Conservation (phyloP, 1,284 basidiomycete genomes). For the Cryptococcus amylolentus region DNA sequence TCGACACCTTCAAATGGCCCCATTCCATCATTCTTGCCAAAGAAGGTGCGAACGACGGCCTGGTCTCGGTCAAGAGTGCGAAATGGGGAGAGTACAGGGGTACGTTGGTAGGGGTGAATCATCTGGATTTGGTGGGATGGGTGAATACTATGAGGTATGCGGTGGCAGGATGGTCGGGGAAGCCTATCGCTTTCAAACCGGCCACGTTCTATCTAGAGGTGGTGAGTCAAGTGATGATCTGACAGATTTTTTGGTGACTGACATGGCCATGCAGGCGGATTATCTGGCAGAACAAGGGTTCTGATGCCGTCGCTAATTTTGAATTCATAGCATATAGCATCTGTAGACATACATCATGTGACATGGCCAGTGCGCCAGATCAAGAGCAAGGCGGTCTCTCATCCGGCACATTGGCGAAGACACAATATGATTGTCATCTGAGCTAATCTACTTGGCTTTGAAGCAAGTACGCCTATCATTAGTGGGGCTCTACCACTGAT, state of each 20-base stretch:
- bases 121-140: constrained; percentile 73
- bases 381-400: no score
- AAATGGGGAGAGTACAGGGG: constrained; percentile 74
- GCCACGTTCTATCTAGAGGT: constrained; percentile 83
- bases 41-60: constrained; percentile 90
- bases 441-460: no score
- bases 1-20: constrained; percentile 82
- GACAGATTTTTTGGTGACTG: neutral
- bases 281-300: constrained; percentile 47
- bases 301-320: constrained; percentile 7
- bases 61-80: constrained; percentile 85
- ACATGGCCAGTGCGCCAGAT: no score
- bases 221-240: constrained; percentile 41
- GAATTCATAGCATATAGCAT: no score
- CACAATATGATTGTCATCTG: no score
- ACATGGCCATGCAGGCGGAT: constrained; percentile 33
- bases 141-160: constrained; percentile 63
- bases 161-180: constrained; percentile 81
- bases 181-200: constrained; percentile 80
- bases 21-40: constrained; percentile 79
- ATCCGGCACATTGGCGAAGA: no score
- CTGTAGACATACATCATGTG: no score
- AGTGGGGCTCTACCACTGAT: no score
- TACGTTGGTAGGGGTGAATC: constrained; percentile 83
- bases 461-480: no score